Evolutionary conservation across 1,284 basidiomycete genomes (phyloP).

Genomic region (Moesziomyces sp.): DNA sequence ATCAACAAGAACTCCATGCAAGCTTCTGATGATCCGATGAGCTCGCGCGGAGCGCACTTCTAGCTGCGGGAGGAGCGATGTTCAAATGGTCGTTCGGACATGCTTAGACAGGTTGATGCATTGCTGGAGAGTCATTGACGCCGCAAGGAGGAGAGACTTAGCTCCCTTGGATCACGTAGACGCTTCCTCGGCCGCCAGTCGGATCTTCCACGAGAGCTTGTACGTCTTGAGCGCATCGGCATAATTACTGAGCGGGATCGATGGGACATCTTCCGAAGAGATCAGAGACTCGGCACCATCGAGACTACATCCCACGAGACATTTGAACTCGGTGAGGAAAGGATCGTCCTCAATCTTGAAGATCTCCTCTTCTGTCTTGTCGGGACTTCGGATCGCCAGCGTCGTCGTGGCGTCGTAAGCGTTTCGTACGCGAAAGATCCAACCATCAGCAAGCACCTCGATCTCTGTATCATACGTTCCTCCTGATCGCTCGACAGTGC

Average conservation of each 20-base stretch:
- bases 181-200: slow-evolving; percentile 48
- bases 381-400: slow-evolving; percentile 20
- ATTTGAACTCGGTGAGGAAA: slow-evolving; percentile 34
- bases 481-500: neutral
- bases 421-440: slow-evolving; percentile 38
- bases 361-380: slow-evolving; percentile 21
- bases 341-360: slow-evolving; percentile 35
- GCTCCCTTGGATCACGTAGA: slow-evolving; percentile 1
- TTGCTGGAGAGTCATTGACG: too few relatives aligned
- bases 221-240: slow-evolving; percentile 62
- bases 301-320: slow-evolving; percentile 13
- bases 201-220: slow-evolving; percentile 62
- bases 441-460: slow-evolving; percentile 52
- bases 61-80: too few relatives aligned
- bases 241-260: slow-evolving; percentile 42
- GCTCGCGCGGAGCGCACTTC: too few relatives aligned
- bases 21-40: too few relatives aligned
- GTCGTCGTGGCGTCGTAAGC: slow-evolving; percentile 28
- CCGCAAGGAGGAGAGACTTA: too few relatives aligned
- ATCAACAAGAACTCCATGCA: neutral
- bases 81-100: too few relatives aligned
- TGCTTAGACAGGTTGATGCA: too few relatives aligned
- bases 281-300: neutral
- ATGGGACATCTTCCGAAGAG: neutral
- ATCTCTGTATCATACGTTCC: slow-evolving; percentile 39